phyloP scores from a whole-genome alignment of 179 eudicot species.

The Sideroxylon spinosum region DNA sequence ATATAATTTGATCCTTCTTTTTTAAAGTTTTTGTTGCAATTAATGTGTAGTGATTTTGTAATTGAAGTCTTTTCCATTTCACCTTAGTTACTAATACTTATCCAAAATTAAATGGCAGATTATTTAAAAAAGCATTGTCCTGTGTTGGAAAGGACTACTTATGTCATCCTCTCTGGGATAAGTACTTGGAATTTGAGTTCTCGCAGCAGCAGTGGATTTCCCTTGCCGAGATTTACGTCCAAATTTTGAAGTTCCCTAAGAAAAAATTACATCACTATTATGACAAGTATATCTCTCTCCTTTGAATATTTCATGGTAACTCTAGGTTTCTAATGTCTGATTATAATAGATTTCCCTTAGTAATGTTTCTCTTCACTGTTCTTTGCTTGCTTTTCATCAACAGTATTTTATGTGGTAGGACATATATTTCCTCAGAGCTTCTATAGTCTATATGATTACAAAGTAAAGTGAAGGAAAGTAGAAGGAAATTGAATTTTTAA shows the following conservation, averaged over 20 bases:
- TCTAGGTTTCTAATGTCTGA: background rate
- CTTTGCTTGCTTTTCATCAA: background rate
- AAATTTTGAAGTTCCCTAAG: slow-evolving; percentile 65
- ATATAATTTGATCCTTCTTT: slow-evolving; percentile 5
- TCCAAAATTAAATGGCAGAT: slow-evolving; percentile 34
- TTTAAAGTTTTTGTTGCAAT: background rate
- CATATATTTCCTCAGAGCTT: background rate
- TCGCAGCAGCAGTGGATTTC: slow-evolving; percentile 75
- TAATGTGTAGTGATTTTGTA: slow-evolving; percentile 6
- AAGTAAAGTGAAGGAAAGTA: background rate
- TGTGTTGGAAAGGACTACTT: slow-evolving; percentile 76
- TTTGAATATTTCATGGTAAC: background rate
- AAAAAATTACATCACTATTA: slow-evolving; percentile 70
- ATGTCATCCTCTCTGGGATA: slow-evolving; percentile 79
- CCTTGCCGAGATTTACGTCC: slow-evolving; percentile 63
- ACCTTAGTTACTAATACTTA: background rate
- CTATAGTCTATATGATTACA: background rate
- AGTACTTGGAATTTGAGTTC: slow-evolving; percentile 68
- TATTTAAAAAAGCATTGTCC: slow-evolving; percentile 70
- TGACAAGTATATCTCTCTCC: slow-evolving; percentile 53
- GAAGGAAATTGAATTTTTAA: background rate
- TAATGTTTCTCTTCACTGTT: slow-evolving; percentile 9
- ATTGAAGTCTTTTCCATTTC: slow-evolving; percentile 9
- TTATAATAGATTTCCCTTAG: background rate
- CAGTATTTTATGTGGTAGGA: background rate